Conservation (phyloP, 2,329 filamentous ascomycete species). For the Coccinonectria pachysandricola region DNA sequence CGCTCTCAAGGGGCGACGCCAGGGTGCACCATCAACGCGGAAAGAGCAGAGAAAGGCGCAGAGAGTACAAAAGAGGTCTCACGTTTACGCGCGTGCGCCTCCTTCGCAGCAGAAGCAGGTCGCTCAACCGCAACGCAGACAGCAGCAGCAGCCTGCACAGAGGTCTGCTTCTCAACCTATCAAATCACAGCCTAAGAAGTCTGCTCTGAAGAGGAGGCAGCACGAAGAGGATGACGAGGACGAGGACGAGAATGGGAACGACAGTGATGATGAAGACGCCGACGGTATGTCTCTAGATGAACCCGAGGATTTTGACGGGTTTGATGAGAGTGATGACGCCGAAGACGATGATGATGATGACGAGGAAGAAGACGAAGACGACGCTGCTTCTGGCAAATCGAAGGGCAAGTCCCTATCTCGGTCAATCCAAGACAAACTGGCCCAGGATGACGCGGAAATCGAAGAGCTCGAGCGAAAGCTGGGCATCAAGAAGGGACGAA, state of each 20-base stretch:
- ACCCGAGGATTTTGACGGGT: too few relatives aligned
- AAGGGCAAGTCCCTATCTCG: too few relatives aligned
- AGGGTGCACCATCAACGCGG: conserved; percentile 25
- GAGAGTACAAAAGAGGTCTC: conserved; percentile 48
- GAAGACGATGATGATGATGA: conserved; percentile 15
- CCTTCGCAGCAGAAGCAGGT: conserved; percentile 5
- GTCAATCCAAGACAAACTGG: conserved; percentile 44
- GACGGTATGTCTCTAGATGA: too few relatives aligned
- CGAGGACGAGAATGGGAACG: conserved; percentile 14
- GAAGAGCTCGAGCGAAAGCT: conserved; percentile 77
- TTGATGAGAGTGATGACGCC: conserved; percentile 11
- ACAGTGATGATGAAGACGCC: too few relatives aligned
- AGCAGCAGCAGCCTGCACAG: not conserved
- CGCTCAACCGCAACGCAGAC: not conserved
- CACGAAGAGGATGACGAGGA: conserved; percentile 6
- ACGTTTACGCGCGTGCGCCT: conserved; percentile 18
- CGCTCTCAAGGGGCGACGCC: conserved; percentile 6
- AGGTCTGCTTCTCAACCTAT: not conserved
- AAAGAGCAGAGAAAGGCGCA: conserved; percentile 61
- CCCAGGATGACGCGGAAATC: conserved; percentile 81
- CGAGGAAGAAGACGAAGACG: conserved; percentile 11
- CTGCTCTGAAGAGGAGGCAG: too few relatives aligned
- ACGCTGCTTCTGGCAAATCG: too few relatives aligned
- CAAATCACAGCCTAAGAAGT: conserved; percentile 3
- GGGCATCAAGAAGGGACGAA: conserved; percentile 67